Base-by-base conservation (phyloP, 2,329 filamentous ascomycete genomes). In the Fusarium kyushuense region DNA sequence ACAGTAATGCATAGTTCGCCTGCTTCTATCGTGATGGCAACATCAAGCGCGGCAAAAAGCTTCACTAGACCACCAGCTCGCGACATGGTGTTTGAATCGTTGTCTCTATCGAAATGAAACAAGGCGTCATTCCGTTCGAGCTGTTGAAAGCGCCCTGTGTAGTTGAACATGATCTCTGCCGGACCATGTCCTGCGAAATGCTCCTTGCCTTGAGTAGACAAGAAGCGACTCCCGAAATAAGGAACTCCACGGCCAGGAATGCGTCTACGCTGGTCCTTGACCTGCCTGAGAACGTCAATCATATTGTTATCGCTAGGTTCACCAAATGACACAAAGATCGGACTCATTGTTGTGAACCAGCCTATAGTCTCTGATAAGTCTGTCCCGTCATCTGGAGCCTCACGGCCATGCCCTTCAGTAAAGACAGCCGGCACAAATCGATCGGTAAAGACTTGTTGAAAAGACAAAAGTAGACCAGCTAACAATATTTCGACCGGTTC, bases 1-100 rank as follows among this genome's bases (percentile, higher is more conserved):
- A 52, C 48, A 40, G 35, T 52, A n/a, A 52, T 52, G 48, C 35
- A 40, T 40, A 52, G 14, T n/a, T 52, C n/a, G 25, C 48, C 35
- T 30, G 48, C 48, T 40, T 52, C 48, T 21, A 52, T 40, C 14
- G 48, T 40, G 27, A 41, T n/a, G 6, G 33, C 48, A 21, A 52
- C 25, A n/a, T 40, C 35, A 14, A 52, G 48, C 11, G 48, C 35
- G 25, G 48, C 48, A 30, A 40, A 40, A 40, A 40, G 48, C 19
- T 40, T 52, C 13, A 52, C 48, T 23, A 40, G n/a, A 40, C 35
- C 16, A 30, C 48, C 48, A 30, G 25, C 35, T 30, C 35, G 35
- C 4, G 47, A 16, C 13, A 19, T 51, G 25, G 25, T 52, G n/a
- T n/a, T 40, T 40, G 48, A 52, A 41, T 30, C 4, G 13, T 52